These are phyloP conservation scores for Neofusicoccum sp. DNA, from an alignment of 2,329 filamentous ascomycete species.

Conservation along the genomic window DNA sequence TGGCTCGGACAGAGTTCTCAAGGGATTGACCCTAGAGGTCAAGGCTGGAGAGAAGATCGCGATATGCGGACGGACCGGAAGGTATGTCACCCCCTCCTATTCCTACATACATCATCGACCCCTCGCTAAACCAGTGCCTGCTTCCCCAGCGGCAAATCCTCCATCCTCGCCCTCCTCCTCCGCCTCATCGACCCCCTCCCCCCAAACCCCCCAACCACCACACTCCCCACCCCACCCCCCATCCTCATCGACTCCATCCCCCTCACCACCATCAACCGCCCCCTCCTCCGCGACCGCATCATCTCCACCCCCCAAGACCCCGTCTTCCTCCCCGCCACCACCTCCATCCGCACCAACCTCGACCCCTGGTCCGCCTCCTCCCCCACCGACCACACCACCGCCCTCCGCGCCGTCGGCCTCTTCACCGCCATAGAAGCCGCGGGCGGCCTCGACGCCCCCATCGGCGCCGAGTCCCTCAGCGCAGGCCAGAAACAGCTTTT, in stretches of 20 bases:
- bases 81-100: slow-evolving; percentile 29
- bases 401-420: too few species aligned
- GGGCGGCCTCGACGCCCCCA: slow-evolving; percentile 21
- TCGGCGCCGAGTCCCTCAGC: slow-evolving; percentile 13
- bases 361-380: background rate
- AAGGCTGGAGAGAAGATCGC: slow-evolving; percentile 49
- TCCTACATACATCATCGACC: background rate
- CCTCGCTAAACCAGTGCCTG: background rate
- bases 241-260: slow-evolving; percentile 51
- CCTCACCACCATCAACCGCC: slow-evolving; percentile 43
- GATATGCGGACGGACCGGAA: slow-evolving; percentile 55
- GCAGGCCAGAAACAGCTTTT: slow-evolving; percentile 64
- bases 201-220: background rate
- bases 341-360: slow-evolving; percentile 40
- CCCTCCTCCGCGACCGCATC: slow-evolving; percentile 45
- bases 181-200: slow-evolving; percentile 44
- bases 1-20: slow-evolving; percentile 39
- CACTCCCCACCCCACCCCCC: slow-evolving; percentile 34
- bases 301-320: slow-evolving; percentile 54
- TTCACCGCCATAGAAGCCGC: slow-evolving; percentile 39
- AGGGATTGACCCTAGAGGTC: slow-evolving; percentile 47
- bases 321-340: slow-evolving; percentile 50
- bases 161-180: slow-evolving; percentile 49
- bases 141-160: slow-evolving; percentile 50
- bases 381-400: background rate